Evolutionary conservation across 164 flowering plant species (phyloP), one percentile per base, ranked within the genome.

Genomic region (Berberis vulgaris): DNA sequence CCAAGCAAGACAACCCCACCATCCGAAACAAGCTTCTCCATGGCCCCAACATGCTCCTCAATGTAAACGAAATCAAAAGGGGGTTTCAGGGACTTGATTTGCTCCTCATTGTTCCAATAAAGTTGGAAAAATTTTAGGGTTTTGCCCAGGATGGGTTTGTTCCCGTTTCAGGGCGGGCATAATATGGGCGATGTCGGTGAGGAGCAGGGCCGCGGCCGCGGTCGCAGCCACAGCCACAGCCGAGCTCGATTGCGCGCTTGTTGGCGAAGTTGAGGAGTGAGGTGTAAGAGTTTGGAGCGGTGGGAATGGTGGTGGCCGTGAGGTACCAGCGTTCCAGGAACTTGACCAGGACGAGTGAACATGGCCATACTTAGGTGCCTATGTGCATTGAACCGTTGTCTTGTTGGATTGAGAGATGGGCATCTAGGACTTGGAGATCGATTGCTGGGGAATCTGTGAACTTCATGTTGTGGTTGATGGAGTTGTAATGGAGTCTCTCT

Each of bases 281-380:
- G 41, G 90, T 60, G 84, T 91, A 94, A 11, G 95, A 88, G 74
- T 83, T 80, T 11, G 77, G 73, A 67, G 66, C 10, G 45, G 70
- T 12, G 50, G 71, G 8, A 66, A 78, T 13, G 55, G 73, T 41
- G 61, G 65, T 1, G 5, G 46, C 60, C 3, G 76, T 41, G 11
- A 41, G 67, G 64, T 70, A 61, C 94, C 95, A 88, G 61, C 96
- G 97, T 40, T 91, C 97, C 66, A 76, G 76, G 89, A 94, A 94
- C 61, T 94, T 94, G 84, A 84, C 88, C 71, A 94, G 92, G 78
- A 94, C 87, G 62, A 94, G 85, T 41, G 98, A 91, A 69, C 89
- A 84, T 2, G 95, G 96, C 98, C 97, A 94, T 44, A 94, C 96
- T 78, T 89, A 80, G 71, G 98, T 94, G 76, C 98, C 95, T 49